Conservation (phyloP, 1,139 yeast species). For the Hanseniaspora uvarum region DNA sequence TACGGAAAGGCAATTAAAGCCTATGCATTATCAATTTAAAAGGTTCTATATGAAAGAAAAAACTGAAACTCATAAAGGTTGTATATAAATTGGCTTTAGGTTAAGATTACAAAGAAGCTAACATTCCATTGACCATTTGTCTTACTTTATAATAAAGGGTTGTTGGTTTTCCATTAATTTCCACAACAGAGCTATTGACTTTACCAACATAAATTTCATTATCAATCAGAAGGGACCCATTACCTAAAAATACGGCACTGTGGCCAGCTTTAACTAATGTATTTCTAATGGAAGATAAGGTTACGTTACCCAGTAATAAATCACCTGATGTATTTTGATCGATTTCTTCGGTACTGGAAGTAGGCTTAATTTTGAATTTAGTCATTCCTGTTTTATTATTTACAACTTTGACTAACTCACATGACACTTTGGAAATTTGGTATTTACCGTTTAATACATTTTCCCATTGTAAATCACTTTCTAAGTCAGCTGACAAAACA, state of each 20-base stretch:
- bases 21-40: not conserved
- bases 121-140: constrained; percentile 60
- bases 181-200: constrained; percentile 67
- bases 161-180: constrained; percentile 74
- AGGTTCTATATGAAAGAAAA: not conserved
- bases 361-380: constrained; percentile 17
- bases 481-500: constrained; percentile 56
- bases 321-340: constrained; percentile 7
- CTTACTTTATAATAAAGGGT: constrained; percentile 72
- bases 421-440: constrained; percentile 72
- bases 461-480: constrained; percentile 70
- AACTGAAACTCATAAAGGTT: not conserved
- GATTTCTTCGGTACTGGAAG: constrained; percentile 16
- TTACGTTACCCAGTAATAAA: constrained; percentile 63
- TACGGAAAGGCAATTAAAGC: too few species aligned
- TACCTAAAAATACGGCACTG: constrained; percentile 82
- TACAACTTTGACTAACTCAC: constrained; percentile 43
- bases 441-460: constrained; percentile 61
- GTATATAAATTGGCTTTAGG: not conserved
- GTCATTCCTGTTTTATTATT: constrained; percentile 3
- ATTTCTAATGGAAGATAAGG: constrained; percentile 69
- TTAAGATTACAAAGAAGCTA: constrained; percentile 55
- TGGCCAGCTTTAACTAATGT: constrained; percentile 49
- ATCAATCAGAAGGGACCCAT: constrained; percentile 82
- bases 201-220: constrained; percentile 67